phyloP scores from a whole-genome alignment of 768 basidiomycete genomes.

The Suillus cothurnatus region DNA sequence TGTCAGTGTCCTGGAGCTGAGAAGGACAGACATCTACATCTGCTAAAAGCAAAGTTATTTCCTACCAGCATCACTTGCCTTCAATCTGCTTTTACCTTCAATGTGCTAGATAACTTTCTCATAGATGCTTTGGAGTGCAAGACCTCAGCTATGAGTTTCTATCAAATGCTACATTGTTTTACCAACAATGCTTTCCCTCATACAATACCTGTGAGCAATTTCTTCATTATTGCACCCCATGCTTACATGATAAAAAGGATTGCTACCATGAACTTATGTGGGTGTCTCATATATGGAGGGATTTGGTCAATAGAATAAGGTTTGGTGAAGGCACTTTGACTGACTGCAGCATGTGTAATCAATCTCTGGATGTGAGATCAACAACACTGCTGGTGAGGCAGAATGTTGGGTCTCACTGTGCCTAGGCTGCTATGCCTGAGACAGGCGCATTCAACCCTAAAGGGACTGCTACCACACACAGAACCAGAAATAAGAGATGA shows the following conservation, averaged over 20 bases:
- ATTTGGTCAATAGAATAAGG: neutral
- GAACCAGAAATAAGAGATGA: no score
- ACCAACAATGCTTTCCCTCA: constrained; percentile 1
- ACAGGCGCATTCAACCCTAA: no score
- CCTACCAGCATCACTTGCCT: constrained; percentile 15
- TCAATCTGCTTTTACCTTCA: constrained; percentile 22
- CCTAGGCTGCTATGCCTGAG: no score
- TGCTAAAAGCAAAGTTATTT: constrained; percentile 13
- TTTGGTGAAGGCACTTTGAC: no score
- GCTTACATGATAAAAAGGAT: no score
- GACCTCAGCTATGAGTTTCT: constrained; percentile 5
- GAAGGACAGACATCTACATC: constrained; percentile 12
- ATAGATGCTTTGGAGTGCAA: constrained; percentile 7
- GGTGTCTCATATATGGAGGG: neutral
- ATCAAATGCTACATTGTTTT: no score
- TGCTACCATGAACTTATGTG: neutral
- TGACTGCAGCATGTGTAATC: no score
- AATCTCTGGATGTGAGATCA: no score
- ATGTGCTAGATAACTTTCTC: constrained; percentile 20
- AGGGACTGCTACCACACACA: no score
- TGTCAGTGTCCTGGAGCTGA: neutral
- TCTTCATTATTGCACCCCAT: no score
- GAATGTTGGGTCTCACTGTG: no score
- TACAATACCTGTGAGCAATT: neutral
- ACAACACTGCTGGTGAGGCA: no score